Evolutionary conservation across 306 rosid genomes (phyloP), one percentile per base, ranked within the genome.

Genomic region (Prinsepia uniflora): DNA sequence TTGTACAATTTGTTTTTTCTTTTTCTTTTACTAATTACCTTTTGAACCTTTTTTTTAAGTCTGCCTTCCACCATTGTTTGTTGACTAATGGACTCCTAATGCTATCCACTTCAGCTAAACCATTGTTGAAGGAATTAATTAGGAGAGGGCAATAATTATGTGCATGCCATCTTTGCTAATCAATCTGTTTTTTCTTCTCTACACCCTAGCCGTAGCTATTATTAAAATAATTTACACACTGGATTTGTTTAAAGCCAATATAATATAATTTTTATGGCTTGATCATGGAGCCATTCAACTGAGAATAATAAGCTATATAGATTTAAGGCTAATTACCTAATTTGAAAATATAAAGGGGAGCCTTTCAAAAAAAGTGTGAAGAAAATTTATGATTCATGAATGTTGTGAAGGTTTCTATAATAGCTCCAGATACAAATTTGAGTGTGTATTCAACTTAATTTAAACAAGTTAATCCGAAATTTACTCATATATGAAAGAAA

Each of bases 41-140:
- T 39, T 66, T 67, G 63, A 74, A 58, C 70, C 70, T 30, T 74
- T 65, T 65, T 59, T 59, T 42, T 13, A 58, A 18, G 36, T 47
- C 7, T 75, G 42, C 52, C 52, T 60, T 69, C 71, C 77, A 60
- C 61, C 48, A 56, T 68, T 67, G 68, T 67, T 72, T 66, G 56
- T 67, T 64, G 72, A 77, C 72, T 60, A 66, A 66, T 48, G 68
- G 70, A 58, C 70, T 49, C 75, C 53, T 49, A 60, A 72, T 72
- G 82, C 74, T 36, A 45, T 75, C 77, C 84, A 75, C 74, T 66
- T 75, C 75, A 75, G 67, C 72, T 20, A 65, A 71, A 36, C 53
- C 39, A 24, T 80, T 64, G 56, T 78, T 72, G 50, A 72, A 67
- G 74, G 48, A 61, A 30, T 30, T 30, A 67, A 8, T 70, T 36